Base-by-base conservation (phyloP, 2,329 filamentous ascomycete species). In the Penicillium glabrum region DNA sequence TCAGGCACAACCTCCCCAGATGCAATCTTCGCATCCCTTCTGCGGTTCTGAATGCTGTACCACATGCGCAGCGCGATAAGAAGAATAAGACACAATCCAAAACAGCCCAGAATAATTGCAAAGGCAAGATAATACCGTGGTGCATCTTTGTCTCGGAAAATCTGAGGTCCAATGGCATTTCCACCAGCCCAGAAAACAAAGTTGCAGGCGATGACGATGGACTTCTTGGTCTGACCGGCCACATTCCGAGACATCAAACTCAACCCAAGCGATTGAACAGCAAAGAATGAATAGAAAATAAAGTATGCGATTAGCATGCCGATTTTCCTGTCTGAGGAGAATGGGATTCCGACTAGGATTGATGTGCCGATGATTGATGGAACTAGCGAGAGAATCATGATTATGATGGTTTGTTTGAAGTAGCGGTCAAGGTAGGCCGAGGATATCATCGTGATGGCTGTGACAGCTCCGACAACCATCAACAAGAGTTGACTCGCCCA, bases 281-380 rank as follows among this genome's bases (percentile, higher is more conserved):
- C 86, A 87, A 88, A 91, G 80, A 91, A 91, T 5, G 86, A 89
- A 24, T 90, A 80, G 0, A 86, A 87, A 58, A 91, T 86, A 76
- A 90, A 91, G 78, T 91, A 91, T 66, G 81, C 83, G 66, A 91
- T 83, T 9, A 91, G 76, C 1, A 91, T 80, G 7, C 88, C 88
- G 43, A 86, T 80, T 48, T 33, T 45, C 72, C 87, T 82, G 46
- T 83, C 85, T 8, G 81, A 72, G 39, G 79, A 79, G 51, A 78
- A 82, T 6, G 79, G 77, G 60, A 87, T 86, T 19, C 82, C 73
- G 11, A 91, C 80, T 0, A 85, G 86, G 82, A 91, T 88, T 51
- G 91, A 62, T 37, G 37, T 54, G 14, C 33, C 46, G 3, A 43
- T 10, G 46, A 75, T 83, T 75, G 75, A 87, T 76, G 88, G 88